Percentiles rank a stretch among this genome's conserved stretches.
Conservation (phyloP, 1,284 basidiomycete species). For the Sutorius eximius region DNA sequence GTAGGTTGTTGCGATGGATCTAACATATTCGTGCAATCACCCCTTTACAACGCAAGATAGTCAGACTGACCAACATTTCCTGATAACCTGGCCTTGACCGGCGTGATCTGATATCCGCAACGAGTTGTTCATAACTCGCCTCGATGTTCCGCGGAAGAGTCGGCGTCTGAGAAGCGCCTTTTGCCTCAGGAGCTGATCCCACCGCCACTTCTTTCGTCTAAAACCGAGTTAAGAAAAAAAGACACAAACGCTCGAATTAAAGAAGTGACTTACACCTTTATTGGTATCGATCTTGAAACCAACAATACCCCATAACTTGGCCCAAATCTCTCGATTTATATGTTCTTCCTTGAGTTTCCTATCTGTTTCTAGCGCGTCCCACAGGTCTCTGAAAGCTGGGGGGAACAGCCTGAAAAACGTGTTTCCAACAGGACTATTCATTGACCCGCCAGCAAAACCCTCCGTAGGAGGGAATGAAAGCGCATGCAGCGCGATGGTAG, state of each 20-base stretch:
- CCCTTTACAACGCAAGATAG: background rate
- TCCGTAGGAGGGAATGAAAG: constrained; percentile 63
- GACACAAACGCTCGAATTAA: background rate
- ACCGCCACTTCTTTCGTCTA: constrained; percentile 33
- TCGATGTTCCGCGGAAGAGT: constrained; percentile 27
- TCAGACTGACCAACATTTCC: constrained; percentile 75
- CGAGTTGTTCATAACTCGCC: constrained; percentile 50
- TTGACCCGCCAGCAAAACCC: constrained; percentile 57
- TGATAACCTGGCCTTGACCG: constrained; percentile 71
- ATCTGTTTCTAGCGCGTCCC: constrained; percentile 84
- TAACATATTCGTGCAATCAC: constrained; percentile 30
- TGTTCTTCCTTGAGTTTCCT: constrained; percentile 65
- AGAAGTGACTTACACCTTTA: constrained; percentile 41
- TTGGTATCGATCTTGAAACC: constrained; percentile 51
- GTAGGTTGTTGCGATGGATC: constrained; percentile 74
- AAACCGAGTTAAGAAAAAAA: background rate
- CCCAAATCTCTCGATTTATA: constrained; percentile 73
- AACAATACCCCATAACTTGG: constrained; percentile 62
- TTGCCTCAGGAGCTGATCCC: constrained; percentile 31
- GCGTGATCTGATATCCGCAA: constrained; percentile 58
- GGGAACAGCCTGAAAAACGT: constrained; percentile 77
- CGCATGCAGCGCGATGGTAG: constrained; percentile 82
- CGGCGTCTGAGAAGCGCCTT: constrained; percentile 12
- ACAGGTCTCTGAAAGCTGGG: constrained; percentile 83
- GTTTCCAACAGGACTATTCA: constrained; percentile 42